Percentiles rank a stretch among this genome's conserved stretches.
phyloP scores from a whole-genome alignment of 208 protist genomes.

The Entamoeba nuttalli region DNA sequence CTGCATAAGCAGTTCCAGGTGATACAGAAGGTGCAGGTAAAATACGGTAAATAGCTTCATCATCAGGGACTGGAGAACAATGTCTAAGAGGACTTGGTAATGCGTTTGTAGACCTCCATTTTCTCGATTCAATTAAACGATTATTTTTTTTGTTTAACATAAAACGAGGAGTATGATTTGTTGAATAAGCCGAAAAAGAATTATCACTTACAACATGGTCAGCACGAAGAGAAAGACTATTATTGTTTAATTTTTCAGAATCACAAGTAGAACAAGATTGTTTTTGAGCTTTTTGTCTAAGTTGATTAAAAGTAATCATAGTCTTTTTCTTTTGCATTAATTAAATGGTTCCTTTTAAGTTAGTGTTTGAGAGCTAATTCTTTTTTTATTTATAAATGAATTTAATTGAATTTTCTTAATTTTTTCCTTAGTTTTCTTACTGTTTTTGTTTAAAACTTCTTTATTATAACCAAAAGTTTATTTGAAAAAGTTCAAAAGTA shows the following conservation, averaged over 20 bases:
- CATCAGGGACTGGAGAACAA: neutral
- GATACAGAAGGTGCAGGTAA: neutral
- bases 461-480: too few species aligned
- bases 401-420: neutral
- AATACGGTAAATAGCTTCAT: neutral
- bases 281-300: too few species aligned
- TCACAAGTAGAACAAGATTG: too few species aligned
- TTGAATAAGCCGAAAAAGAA: too few species aligned
- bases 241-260: too few species aligned
- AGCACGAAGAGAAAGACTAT: too few species aligned
- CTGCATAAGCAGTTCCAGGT: neutral
- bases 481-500: too few species aligned
- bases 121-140: neutral
- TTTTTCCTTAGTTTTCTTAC: neutral
- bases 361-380: neutral
- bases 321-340: neutral
- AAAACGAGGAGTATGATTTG: neutral
- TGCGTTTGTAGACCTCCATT: neutral
- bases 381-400: neutral
- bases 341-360: neutral
- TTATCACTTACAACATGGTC: too few species aligned
- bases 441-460: too few species aligned
- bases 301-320: neutral
- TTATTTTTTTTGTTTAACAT: neutral
- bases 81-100: neutral